Evolutionary conservation across 139 green algal species (phyloP).

Genomic region (Deuterostichococcus epilithicus): DNA sequence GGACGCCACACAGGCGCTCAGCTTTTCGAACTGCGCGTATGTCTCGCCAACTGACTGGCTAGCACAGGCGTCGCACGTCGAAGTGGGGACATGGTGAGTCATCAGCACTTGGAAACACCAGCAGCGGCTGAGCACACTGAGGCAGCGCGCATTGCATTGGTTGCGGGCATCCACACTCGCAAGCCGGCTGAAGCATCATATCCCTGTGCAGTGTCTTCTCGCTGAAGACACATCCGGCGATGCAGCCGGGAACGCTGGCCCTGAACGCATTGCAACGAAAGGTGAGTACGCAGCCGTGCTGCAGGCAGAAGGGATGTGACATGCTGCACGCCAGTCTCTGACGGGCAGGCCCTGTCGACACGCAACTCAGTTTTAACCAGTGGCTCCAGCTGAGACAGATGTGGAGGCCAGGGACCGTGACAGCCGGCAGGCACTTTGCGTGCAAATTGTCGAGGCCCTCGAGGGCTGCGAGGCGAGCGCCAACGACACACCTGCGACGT

Average conservation of each 20-base stretch:
- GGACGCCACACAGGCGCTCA: slow-evolving; percentile 50
- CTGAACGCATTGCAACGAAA: slow-evolving; percentile 85
- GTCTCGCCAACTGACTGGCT: slow-evolving; percentile 48
- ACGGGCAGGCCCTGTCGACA: background rate
- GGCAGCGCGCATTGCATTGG: background rate
- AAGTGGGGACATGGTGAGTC: slow-evolving; percentile 58
- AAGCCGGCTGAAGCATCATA: background rate
- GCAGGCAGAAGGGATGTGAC: no score
- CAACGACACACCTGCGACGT: background rate
- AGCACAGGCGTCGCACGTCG: slow-evolving; percentile 26
- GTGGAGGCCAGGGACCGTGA: background rate
- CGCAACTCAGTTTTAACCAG: background rate
- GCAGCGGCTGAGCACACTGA: background rate
- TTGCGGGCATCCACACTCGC: background rate
- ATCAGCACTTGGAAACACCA: background rate
- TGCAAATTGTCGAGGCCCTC: slow-evolving; percentile 12
- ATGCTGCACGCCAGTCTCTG: no score
- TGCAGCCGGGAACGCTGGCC: slow-evolving; percentile 59
- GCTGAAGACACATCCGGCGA: slow-evolving; percentile 34
- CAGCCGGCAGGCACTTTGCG: background rate
- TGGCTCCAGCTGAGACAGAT: background rate
- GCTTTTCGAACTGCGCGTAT: slow-evolving; percentile 74
- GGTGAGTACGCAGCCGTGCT: no score
- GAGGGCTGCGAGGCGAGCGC: slow-evolving; percentile 15
- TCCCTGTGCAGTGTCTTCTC: slow-evolving; percentile 70